These are phyloP conservation scores for Arthrobotrys iridis DNA, from an alignment of 2,329 filamentous ascomycete genomes.

Conservation along the genomic window DNA sequence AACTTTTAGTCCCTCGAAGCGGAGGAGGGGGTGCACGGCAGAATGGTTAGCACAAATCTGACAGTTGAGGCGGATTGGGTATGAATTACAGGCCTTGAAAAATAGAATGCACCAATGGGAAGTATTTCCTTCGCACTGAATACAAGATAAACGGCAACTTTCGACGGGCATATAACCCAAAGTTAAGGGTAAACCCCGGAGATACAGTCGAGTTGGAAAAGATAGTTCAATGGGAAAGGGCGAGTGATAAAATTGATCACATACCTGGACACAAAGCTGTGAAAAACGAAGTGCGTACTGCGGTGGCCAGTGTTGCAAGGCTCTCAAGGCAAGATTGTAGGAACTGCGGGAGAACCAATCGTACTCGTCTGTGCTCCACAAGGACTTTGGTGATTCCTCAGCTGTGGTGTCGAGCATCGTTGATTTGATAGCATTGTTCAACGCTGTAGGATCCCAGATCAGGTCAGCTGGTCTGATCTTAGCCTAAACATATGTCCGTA, in stretches of 20 bases:
- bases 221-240: neutral
- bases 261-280: conserved; percentile 68
- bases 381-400: conserved; percentile 56
- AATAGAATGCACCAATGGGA: conserved; percentile 57
- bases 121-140: conserved; percentile 18
- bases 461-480: conserved; percentile 48
- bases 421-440: conserved; percentile 62
- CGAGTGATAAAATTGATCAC: conserved; percentile 65
- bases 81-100: conserved; percentile 53
- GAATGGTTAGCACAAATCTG: conserved; percentile 66
- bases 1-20: conserved; percentile 62
- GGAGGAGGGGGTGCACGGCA: conserved; percentile 74
- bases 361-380: conserved; percentile 73
- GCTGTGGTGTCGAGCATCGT: conserved; percentile 58
- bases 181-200: neutral
- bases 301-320: conserved; percentile 67
- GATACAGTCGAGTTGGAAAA: conserved; percentile 1
- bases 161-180: conserved; percentile 61
- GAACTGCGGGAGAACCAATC: conserved; percentile 86
- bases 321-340: conserved; percentile 76
- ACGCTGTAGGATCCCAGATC: conserved; percentile 62
- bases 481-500: conserved; percentile 54
- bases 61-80: conserved; percentile 38
- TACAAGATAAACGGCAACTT: conserved; percentile 62
- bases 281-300: conserved; percentile 68